phyloP scores from a whole-genome alignment of 371 early-diverging fungal species.

The Batrachochytrium dendrobatidis region DNA sequence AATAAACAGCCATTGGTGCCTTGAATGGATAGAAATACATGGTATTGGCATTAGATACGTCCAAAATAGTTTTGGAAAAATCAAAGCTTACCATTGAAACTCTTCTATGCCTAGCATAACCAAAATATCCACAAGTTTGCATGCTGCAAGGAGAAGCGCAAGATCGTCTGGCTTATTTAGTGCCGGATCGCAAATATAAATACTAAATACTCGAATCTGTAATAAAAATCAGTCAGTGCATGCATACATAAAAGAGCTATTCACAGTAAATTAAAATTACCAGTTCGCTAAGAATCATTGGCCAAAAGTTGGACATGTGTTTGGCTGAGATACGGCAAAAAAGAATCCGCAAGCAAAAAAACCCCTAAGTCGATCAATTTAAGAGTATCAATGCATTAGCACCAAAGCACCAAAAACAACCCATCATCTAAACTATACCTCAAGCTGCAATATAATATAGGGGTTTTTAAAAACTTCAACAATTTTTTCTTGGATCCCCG shows the following conservation, averaged over 20 bases:
- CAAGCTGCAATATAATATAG: conserved; percentile 64
- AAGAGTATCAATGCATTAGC: background rate
- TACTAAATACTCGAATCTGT: conserved; percentile 22
- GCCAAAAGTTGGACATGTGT: conserved; percentile 83
- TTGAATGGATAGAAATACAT: conserved; percentile 17
- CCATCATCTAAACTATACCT: conserved; percentile 33
- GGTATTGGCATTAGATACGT: background rate
- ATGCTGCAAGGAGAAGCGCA: conserved; percentile 70
- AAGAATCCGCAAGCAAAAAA: conserved; percentile 72
- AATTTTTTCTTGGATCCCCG: conserved; percentile 79
- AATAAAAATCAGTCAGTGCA: background rate
- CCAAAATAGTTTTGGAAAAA: background rate
- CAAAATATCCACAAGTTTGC: conserved; percentile 81
- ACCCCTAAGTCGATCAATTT: conserved; percentile 40
- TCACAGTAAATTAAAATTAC: conserved; percentile 39
- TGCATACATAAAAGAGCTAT: background rate
- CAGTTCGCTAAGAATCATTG: conserved; percentile 79
- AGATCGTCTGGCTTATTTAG: conserved; percentile 50
- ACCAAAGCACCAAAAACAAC: background rate
- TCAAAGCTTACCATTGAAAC: conserved; percentile 65
- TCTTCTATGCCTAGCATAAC: conserved; percentile 70
- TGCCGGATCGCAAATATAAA: conserved; percentile 12
- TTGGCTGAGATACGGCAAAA: conserved; percentile 69
- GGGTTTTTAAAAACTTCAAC: conserved; percentile 76
- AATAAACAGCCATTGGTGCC: conserved; percentile 89